Evolutionary conservation across 2,329 filamentous ascomycete species (phyloP), one percentile per base, ranked within the genome.

Genomic region (Torrubiellomyces zombiae): DNA sequence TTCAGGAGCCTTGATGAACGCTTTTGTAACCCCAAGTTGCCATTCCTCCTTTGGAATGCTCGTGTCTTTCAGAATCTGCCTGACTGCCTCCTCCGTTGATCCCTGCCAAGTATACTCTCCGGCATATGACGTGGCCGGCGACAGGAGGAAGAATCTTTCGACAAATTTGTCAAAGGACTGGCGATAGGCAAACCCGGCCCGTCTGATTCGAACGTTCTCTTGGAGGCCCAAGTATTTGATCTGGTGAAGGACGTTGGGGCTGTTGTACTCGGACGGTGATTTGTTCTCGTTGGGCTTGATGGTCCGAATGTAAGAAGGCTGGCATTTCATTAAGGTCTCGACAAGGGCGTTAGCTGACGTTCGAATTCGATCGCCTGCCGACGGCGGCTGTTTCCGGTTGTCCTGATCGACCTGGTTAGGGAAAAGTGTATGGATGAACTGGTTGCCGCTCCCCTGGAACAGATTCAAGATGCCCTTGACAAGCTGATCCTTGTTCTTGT

Each of bases 271-370:
- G 8, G 72, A 75, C 0, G 83, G 77, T 3, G 85, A 93, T 52
- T 95, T 98, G 59, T 94, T 95, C 53, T 98, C 89, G 57, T 98
- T 98, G 2, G 89, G 89, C 55, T 98, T 98, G 58, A 98, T 95
- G 1, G 89, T 98, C 47, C 89, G 81, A 40, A 98, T 98, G 45
- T 98, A 98, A 3, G 85, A 94, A 2, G 89, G 89, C 38, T 89
- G 81, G 28, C 83, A 86, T 54, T 94, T 92, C 85, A 94, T 95
- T 40, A 98, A 53, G 1, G 89, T 95, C 1, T 85, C 73, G 2
- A 98, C 89, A 12, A 98, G 64, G 21, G 91, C 83, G 45, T 98
- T 98, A 7, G 89, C 89, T 12, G 89, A 95, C 5, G 72, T 62
- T 48, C 86, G 89, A 52, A 98, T 95, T 55, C 92, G 86, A 51